Evolutionary conservation across 768 basidiomycete species (phyloP), one percentile per base, ranked within the genome.

Genomic region (Leccinum barrowsii): DNA sequence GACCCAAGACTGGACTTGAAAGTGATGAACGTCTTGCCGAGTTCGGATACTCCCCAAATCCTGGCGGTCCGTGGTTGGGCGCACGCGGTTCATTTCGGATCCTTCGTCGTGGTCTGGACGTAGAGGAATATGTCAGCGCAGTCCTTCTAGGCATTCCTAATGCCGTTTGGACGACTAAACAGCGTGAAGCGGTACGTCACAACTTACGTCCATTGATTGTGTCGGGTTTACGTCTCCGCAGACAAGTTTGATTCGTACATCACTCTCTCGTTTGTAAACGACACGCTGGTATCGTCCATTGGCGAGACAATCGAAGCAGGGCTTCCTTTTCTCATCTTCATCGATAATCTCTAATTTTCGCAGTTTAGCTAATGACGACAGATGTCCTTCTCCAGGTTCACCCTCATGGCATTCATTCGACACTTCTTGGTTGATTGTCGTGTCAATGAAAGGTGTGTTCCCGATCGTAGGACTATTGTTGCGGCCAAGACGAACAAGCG

Each of bases 231-330:
- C 17, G 30, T 4, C 32, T 30, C 54, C 50, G 42, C 65, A 97
- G 97, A 98, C 70, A 81, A 86, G n/a, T 95, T 85, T 70, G 97
- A 98, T 71, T 93, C 95, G 0, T 99, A 98, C 72, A 98, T 98
- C 71, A 92, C 98, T 61, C 83, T 99, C 1, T 98, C 97, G 0
- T 98, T 98, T 77, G 92, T 98, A 54, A 98, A 98, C 70, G 96
- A 95, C 51, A 98, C 97, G 0, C 84, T 98, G 22, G 94, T 98
- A 7, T 80, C 98, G 6, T 95, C 94, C 3, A 98, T 99, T 63
- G 96, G 97, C 26, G 94, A 97, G 74, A 97, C 93, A 5, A 98
- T 99, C 64, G 97, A 98, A 73, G 97, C 98, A 82, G 0, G 96
- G 97, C n/a, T 98, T 99, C 81, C 80, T 98, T 35, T 97, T 94